phyloP scores from a whole-genome alignment of 306 rosid species.

The Benincasa hispida region DNA sequence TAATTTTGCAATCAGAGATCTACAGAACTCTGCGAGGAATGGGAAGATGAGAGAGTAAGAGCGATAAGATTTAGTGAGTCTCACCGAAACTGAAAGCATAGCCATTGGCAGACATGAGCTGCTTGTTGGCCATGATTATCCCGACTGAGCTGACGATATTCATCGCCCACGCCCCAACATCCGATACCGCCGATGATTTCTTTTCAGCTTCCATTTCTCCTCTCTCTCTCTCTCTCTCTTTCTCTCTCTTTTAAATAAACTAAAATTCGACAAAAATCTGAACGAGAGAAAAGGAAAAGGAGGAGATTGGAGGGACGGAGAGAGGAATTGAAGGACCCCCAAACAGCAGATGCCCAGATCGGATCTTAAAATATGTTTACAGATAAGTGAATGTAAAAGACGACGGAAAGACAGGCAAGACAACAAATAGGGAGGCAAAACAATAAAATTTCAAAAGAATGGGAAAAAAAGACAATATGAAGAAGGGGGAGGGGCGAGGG shows the following conservation, averaged over 20 bases:
- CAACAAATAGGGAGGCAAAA: not conserved
- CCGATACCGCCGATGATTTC: slow-evolving; percentile 52
- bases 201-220: slow-evolving; percentile 50
- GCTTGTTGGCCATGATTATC: slow-evolving; percentile 83
- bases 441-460: not conserved
- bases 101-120: slow-evolving; percentile 73
- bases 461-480: not conserved
- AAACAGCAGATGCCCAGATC: slow-evolving; percentile 9
- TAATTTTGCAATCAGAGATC: not conserved
- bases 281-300: not conserved
- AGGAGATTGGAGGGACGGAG: not conserved
- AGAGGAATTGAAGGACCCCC: not conserved
- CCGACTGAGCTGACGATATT: slow-evolving; percentile 84
- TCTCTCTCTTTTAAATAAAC: not conserved
- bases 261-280: not conserved
- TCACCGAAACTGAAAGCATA: slow-evolving; percentile 67
- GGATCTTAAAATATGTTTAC: slow-evolving; percentile 2
- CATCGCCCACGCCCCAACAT: slow-evolving; percentile 88
- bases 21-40: not conserved
- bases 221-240: not conserved
- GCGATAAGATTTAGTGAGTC: slow-evolving; percentile 7
- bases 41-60: slow-evolving; percentile 6
- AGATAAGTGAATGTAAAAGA: slow-evolving; percentile 6
- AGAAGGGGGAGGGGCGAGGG: not conserved
- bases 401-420: not conserved